These are phyloP conservation scores for Ceratobasidium papillatum DNA, from an alignment of 1,284 basidiomycete species.

Conservation along the genomic window DNA sequence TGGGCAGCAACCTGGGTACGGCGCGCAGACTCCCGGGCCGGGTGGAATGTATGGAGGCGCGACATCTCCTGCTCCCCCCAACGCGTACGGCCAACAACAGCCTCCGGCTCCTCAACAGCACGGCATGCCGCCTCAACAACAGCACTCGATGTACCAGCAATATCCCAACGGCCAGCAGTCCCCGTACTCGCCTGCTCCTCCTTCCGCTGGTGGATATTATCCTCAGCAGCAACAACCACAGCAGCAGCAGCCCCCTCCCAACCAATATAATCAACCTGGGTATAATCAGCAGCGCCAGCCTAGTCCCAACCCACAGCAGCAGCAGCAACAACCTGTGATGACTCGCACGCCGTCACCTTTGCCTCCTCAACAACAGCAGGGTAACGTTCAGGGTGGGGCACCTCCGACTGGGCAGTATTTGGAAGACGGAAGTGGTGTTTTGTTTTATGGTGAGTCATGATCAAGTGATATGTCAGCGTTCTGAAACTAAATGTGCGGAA, in stretches of 20 bases:
- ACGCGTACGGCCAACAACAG: constrained; percentile 49
- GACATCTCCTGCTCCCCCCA: constrained; percentile 41
- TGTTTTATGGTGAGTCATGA: constrained; percentile 76
- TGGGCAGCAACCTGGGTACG: constrained; percentile 32
- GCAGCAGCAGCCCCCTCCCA: constrained; percentile 37
- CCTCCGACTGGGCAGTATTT: constrained; percentile 63
- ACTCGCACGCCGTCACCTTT: constrained; percentile 35
- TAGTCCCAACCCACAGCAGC: constrained; percentile 24
- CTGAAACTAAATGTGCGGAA: constrained; percentile 6
- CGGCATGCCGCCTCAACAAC: constrained; percentile 18
- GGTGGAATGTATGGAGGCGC: constrained; percentile 36
- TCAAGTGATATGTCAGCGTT: background rate
- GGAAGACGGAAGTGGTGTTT: constrained; percentile 77
- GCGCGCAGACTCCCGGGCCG: constrained; percentile 46
- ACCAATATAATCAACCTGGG: constrained; percentile 44
- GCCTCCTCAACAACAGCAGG: constrained; percentile 44
- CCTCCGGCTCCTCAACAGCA: constrained; percentile 48
- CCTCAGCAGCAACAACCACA: constrained; percentile 42
- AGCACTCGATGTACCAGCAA: constrained; percentile 41
- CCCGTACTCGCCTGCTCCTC: constrained; percentile 46
- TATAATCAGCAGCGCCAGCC: constrained; percentile 44
- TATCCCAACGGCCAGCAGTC: constrained; percentile 46
- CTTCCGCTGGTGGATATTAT: constrained; percentile 46
- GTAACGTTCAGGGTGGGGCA: constrained; percentile 42
- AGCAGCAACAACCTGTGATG: constrained; percentile 39